Base-by-base conservation (phyloP, 495 filamentous ascomycete species). In the Penicillium malachiteum region DNA sequence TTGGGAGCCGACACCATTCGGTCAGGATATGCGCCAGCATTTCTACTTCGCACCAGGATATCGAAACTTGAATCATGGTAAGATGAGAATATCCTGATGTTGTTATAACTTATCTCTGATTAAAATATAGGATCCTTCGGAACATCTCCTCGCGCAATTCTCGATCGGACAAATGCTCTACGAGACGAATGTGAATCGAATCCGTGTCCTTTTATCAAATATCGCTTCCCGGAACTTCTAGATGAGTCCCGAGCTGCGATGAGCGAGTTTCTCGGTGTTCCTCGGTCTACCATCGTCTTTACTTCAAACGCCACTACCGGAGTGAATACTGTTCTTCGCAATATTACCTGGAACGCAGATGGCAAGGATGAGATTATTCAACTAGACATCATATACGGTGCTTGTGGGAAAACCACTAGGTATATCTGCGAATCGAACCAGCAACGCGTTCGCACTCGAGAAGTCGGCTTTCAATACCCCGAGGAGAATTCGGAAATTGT, bases 1-100 rank as follows among this genome's bases (percentile, higher is more conserved):
- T 5, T 51, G 48, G 35, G 4, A 32, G 18, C 49, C 39, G 30
- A 62, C 55, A 8, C 16, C 48, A 35, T 82, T 83, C 55, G 84
- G 83, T 43, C 70, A 70, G 12, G 64, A 75, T n/a, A 73, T 89
- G 69, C 72, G 73, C 37, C 71, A 81, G 30, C 65, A 89, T 38
- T 93, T 93, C 62, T 73, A 82, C 3, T 85, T 91, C 46, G 81
- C 81, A 46, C 74, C 78, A 0, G 67, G 67, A 1, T 89, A 79
- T 63, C 76, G 75, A 31, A 89, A 91, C 55, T 64, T 94, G 55
- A 93, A 93, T 69, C 87, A 93, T 59, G 90, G 88, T 90, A 67
- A 45, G 30, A 11, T 26, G 21, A 4, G 4, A 12, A 10, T 5
- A 12, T 35, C 16, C 12, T n/a, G 3, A 26, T 12, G 17, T 43